Base-by-base conservation (phyloP, 176 grass and related monocot species). In the Areca catechu region DNA sequence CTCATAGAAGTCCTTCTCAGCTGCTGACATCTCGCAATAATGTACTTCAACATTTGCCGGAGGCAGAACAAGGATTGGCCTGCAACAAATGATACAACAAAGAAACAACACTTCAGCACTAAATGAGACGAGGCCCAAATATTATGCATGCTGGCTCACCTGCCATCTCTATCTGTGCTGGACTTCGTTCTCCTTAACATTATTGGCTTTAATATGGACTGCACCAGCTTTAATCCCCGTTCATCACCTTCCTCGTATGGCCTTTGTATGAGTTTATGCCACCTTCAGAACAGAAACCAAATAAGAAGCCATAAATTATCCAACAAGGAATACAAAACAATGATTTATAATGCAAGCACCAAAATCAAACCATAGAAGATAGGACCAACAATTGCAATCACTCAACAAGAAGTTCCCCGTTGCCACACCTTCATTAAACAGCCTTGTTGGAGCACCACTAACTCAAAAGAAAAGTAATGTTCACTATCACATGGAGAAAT, bases 1-100 rank as follows among this genome's bases (percentile, higher is more conserved):
- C 57, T 97, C 86, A 56, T 96, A 96, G 58, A 96, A 96, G 79
- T 96, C 92, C 75, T 88, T 90, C 75, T 96, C 92, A 25, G 80
- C 20, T 75, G 83, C 86, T 66, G 92, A 96, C 61, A 88, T 60
- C 82, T 88, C 77, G 69, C 86, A 96, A 50, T 96, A 96, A 74
- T 88, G 66, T 23, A 96, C 92, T 82, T 96, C 83, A 63, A 86
- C 67, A 72, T 90, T 86, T 29, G 62, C 92, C 48, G 92, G 92
- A 58, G 92, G 92, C 62, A 96, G 79, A 67, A 69, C 65, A 75
- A 96, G 74, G 50, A 96, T 96, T 71, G 86, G 92, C 74, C 92
- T 96, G 65, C 62, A 74, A 28, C 17, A 87, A 73, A 68, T 50
- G 58, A 67, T 51, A 59, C 7, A 43, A 50, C 10, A 10, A 43